Evolutionary conservation across 352 stramenopile genomes (phyloP), one percentile per base, ranked within the genome.

Genomic region (Phytophthora ohioensis): DNA sequence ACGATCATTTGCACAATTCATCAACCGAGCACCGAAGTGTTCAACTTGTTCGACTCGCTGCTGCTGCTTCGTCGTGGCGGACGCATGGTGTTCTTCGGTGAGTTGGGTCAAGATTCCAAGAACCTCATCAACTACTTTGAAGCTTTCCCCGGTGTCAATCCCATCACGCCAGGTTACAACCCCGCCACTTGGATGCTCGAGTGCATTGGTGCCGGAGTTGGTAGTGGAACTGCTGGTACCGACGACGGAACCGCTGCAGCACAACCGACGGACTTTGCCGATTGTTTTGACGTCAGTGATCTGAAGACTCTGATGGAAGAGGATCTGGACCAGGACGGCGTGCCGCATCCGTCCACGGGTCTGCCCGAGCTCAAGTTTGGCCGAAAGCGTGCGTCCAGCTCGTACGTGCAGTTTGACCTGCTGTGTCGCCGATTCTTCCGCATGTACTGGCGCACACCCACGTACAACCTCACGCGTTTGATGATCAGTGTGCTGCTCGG

Each of bases 401-500:
- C 52, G 11, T 57, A 53, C 31, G 42, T 56, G 4, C 62, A 88
- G 64, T 54, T 88, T 51, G 35, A 73, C 71, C 42, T 79, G 31
- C 64, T 88, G n/a, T 70, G 64, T n/a, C 71, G 59, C 38, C 75
- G 80, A 5, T 82, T 76, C 57, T 69, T 81, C 35, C 68, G 95
- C 93, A 61, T 61, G 54, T 81, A 79, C 53, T 97, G 80, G 82
- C 79, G 91, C 27, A 91, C 79, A 21, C 85, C 90, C 30, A 78
- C 76, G 54, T 97, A 97, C 75, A 96, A 95, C 75, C 60, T 90
- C 11, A 83, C 82, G 2, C 81, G 91, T 11, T 64, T 93, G 65
- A 52, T 93, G 7, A 83, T 86, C 9, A 80, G 93, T 11, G 57
- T 95, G 0, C 57, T 93, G 11, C 60, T 96, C 11, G 89, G 77